phyloP scores from a whole-genome alignment of 768 basidiomycete species.

The Podaxis rugospora region DNA sequence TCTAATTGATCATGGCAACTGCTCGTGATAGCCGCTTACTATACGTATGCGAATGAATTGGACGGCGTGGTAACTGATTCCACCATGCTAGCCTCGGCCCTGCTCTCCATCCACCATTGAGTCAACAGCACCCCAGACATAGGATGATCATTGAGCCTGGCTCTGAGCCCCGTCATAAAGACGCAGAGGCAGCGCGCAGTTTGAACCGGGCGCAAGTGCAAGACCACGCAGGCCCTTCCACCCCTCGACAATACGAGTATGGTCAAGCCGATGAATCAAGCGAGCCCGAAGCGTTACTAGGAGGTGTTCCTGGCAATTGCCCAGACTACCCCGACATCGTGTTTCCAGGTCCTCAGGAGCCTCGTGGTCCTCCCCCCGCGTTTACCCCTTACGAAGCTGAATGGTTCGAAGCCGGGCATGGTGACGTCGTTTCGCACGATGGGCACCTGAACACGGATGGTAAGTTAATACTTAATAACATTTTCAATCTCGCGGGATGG shows the following conservation, averaged over 20 bases:
- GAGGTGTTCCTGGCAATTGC: neutral
- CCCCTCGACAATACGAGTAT: neutral
- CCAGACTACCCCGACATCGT: neutral
- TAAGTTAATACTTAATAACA: conserved; percentile 1
- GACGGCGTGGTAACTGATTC: neutral
- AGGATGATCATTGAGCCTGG: neutral
- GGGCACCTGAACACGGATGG: conserved; percentile 65
- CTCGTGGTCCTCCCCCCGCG: conserved; percentile 50
- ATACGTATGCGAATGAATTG: neutral
- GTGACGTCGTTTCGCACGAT: conserved; percentile 67
- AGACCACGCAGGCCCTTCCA: neutral
- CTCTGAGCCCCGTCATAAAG: neutral
- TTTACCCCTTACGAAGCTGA: conserved; percentile 65
- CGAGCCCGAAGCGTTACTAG: neutral
- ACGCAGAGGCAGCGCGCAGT: neutral
- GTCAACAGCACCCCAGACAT: neutral
- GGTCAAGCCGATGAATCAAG: neutral
- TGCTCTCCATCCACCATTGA: neutral
- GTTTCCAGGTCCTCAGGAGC: conserved; percentile 8
- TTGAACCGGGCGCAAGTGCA: neutral
- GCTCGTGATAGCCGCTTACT: neutral
- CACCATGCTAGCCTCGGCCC: neutral
- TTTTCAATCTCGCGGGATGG: neutral
- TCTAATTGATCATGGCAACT: neutral
- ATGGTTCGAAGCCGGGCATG: conserved; percentile 42